Conservation (phyloP, 805 yeast species). For the Spathaspora hagerdaliae region DNA sequence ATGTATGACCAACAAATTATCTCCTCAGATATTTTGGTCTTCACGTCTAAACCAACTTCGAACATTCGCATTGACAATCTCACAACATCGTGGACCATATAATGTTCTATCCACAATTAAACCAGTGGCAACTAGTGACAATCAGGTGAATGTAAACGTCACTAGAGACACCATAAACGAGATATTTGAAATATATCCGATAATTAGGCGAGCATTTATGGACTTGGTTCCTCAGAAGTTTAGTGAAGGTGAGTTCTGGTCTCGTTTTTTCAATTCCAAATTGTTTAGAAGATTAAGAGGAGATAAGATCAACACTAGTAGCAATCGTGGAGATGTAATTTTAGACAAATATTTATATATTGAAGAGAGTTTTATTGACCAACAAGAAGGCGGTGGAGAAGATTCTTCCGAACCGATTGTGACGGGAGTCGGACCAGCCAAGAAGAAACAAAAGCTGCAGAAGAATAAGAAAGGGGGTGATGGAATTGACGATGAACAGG, state of each 20-base stretch:
- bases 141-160: slow-evolving; percentile 87
- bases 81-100: slow-evolving; percentile 89
- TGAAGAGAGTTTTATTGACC: slow-evolving; percentile 53
- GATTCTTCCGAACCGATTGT: neutral
- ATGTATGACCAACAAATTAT: slow-evolving; percentile 71
- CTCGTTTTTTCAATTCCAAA: slow-evolving; percentile 87
- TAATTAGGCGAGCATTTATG: slow-evolving; percentile 81
- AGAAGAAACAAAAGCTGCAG: slow-evolving; percentile 25
- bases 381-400: slow-evolving; percentile 29
- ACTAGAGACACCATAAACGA: slow-evolving; percentile 87
- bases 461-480: slow-evolving; percentile 7
- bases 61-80: slow-evolving; percentile 77
- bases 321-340: slow-evolving; percentile 78
- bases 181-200: slow-evolving; percentile 89
- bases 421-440: slow-evolving; percentile 20
- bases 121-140: slow-evolving; percentile 90
- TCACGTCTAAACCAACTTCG: slow-evolving; percentile 75
- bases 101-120: slow-evolving; percentile 90
- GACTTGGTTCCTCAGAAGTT: slow-evolving; percentile 83
- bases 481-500: slow-evolving; percentile 5
- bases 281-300: slow-evolving; percentile 86
- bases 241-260: slow-evolving; percentile 93
- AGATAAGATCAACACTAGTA: slow-evolving; percentile 65
- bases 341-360: slow-evolving; percentile 78
- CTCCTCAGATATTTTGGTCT: slow-evolving; percentile 84